Percentiles rank a stretch among this genome's conserved stretches.
Evolutionary conservation across 345 rosid genomes (phyloP).

Genomic region (Geranium brycei): DNA sequence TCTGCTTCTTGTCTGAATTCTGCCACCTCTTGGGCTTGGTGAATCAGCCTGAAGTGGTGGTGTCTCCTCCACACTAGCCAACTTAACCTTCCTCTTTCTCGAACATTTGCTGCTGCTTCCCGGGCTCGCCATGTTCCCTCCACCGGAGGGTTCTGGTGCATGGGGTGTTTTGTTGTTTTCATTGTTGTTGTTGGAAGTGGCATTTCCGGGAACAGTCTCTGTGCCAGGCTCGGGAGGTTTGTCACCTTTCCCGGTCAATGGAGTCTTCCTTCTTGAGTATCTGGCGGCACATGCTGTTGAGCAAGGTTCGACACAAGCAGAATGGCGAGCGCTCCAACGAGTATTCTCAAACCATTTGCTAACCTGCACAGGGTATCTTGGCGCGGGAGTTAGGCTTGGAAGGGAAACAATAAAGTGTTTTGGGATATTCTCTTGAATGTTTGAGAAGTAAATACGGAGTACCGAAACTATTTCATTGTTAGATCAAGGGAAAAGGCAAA

Average conservation of each 20-base stretch:
- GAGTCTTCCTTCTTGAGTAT: not conserved
- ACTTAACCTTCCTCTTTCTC: conserved; percentile 1
- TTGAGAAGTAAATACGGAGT: not conserved
- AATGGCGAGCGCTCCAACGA: conserved; percentile 57
- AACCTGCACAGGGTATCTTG: conserved; percentile 34
- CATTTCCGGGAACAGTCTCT: not conserved
- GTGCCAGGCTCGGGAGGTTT: not conserved
- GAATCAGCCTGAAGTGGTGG: not conserved
- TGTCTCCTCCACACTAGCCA: not conserved
- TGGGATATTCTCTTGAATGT: not conserved
- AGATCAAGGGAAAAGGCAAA: no score
- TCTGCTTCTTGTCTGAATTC: not conserved
- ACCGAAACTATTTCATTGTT: no score
- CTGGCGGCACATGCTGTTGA: not conserved
- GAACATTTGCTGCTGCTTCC: not conserved
- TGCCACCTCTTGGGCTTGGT: not conserved
- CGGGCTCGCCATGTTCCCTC: not conserved
- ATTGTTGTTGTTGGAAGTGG: not conserved
- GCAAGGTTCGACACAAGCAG: not conserved
- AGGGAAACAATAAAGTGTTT: not conserved
- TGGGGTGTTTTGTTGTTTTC: no score
- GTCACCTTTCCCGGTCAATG: not conserved
- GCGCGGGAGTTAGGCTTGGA: not conserved
- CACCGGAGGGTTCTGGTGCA: not conserved
- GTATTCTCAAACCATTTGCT: conserved; percentile 68